A percentile compares a stretch with the other conserved stretches of the same genome.
These are phyloP conservation scores for Ganoderma lingzhi DNA, from an alignment of 1,284 basidiomycete genomes.

Conservation along the genomic window DNA sequence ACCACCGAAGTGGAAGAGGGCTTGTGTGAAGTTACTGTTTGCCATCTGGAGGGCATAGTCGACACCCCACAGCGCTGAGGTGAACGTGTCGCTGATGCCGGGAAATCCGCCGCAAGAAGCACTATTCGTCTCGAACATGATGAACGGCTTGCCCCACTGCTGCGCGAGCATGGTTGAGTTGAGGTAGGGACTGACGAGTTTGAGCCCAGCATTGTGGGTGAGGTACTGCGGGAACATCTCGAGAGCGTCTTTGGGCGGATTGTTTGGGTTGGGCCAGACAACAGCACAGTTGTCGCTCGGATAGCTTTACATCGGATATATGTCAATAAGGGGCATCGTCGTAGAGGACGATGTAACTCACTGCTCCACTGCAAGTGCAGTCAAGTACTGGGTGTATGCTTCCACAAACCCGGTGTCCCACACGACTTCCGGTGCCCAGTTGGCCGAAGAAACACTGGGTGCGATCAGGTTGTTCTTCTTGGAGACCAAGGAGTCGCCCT, in stretches of 20 bases:
- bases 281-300: constrained; percentile 47
- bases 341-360: constrained; percentile 34
- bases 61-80: constrained; percentile 52
- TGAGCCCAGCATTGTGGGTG: constrained; percentile 56
- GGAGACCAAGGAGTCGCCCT: constrained; percentile 44
- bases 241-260: constrained; percentile 50
- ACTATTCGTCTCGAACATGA: constrained; percentile 83
- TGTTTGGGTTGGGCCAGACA: constrained; percentile 36
- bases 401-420: constrained; percentile 55
- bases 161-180: constrained; percentile 54
- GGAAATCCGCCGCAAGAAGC: constrained; percentile 83
- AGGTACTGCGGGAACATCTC: constrained; percentile 61
- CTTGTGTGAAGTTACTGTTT: constrained; percentile 61
- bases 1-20: constrained; percentile 69
- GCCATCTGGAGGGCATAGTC: constrained; percentile 51
- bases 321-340: neutral
- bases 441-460: constrained; percentile 24
- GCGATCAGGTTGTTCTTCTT: constrained; percentile 30
- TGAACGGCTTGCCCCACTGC: constrained; percentile 47
- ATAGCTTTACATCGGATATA: constrained; percentile 45
- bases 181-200: constrained; percentile 57
- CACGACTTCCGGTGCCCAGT: constrained; percentile 44
- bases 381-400: constrained; percentile 42
- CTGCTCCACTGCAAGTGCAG: constrained; percentile 55
- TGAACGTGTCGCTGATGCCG: constrained; percentile 70